phyloP scores from a whole-genome alignment of 2,329 filamentous ascomycete genomes.

The Helicocarpus griseus region DNA sequence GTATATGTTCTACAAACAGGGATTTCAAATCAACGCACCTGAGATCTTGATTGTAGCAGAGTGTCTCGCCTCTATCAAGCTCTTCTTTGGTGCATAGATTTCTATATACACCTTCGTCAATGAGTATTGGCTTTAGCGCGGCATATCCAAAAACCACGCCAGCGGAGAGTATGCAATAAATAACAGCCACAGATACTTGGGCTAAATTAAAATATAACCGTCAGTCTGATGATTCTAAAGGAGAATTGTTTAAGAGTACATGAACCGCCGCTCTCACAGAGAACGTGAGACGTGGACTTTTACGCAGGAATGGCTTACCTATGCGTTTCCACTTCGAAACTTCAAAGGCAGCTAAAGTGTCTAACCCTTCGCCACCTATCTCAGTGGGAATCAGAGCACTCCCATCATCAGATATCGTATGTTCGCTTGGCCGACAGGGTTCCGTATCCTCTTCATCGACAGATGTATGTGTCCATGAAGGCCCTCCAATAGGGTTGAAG shows the following conservation, averaged over 20 bases:
- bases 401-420: slow-evolving; percentile 6
- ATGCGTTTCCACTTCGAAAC: slow-evolving; percentile 45
- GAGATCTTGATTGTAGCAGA: slow-evolving; percentile 51
- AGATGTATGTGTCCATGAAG: slow-evolving; percentile 25
- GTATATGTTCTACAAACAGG: neutral
- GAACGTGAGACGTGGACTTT: no score
- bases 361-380: slow-evolving; percentile 7
- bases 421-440: slow-evolving; percentile 7
- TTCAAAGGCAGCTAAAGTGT: slow-evolving; percentile 41
- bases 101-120: slow-evolving; percentile 61
- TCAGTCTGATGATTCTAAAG: neutral
- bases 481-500: slow-evolving; percentile 34
- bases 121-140: slow-evolving; percentile 71
- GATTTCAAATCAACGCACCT: slow-evolving; percentile 24
- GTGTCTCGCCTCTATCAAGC: slow-evolving; percentile 38
- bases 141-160: slow-evolving; percentile 79
- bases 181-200: slow-evolving; percentile 58
- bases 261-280: no score
- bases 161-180: slow-evolving; percentile 68
- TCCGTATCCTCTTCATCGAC: slow-evolving; percentile 22
- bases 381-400: neutral
- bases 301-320: slow-evolving; percentile 28
- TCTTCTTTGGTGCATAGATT: slow-evolving; percentile 51
- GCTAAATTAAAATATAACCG: slow-evolving; percentile 33
- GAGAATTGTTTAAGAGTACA: neutral